Evolutionary conservation across 495 filamentous ascomycete genomes (phyloP).

Genomic region (Podospora pseudopauciseta): DNA sequence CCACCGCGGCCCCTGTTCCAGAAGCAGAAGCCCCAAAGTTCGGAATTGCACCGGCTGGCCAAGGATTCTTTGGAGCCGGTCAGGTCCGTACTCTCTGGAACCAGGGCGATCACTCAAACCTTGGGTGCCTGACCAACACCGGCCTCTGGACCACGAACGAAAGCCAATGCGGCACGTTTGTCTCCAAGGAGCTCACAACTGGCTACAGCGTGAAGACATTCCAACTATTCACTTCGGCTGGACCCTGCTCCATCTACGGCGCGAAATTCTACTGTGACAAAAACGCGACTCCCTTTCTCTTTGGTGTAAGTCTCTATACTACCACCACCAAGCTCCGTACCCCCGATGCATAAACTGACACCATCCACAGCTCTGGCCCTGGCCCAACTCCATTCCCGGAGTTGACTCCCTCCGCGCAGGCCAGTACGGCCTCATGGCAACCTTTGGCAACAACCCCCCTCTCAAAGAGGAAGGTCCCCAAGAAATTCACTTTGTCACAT

Average conservation of each 20-base stretch:
- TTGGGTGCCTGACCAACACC: conserved; percentile 26
- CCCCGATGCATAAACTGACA: background rate
- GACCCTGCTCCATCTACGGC: conserved; percentile 19
- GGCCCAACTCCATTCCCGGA: conserved; percentile 21
- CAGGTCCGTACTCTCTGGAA: conserved; percentile 25
- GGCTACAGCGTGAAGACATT: conserved; percentile 2
- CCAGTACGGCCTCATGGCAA: conserved; percentile 29
- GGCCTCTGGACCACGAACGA: conserved; percentile 26
- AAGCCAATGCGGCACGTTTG: conserved; percentile 21
- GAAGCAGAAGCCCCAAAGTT: background rate
- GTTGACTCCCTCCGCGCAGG: conserved; percentile 20
- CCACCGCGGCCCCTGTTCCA: background rate
- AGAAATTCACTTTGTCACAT: conserved; percentile 17
- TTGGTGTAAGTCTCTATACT: conserved; percentile 22
- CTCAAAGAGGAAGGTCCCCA: conserved; percentile 10
- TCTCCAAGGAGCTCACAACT: conserved; percentile 1
- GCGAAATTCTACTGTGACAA: conserved; percentile 17
- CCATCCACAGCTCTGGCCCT: conserved; percentile 22
- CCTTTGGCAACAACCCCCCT: conserved; percentile 11
- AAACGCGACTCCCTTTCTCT: conserved; percentile 5
- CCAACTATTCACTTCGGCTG: conserved; percentile 9
- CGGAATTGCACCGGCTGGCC: background rate
- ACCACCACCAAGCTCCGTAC: no score
- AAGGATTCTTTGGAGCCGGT: conserved; percentile 20
- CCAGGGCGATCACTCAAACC: conserved; percentile 20